Base-by-base conservation (phyloP, 2,329 filamentous ascomycete species). In the Cyanodermella asteris region DNA sequence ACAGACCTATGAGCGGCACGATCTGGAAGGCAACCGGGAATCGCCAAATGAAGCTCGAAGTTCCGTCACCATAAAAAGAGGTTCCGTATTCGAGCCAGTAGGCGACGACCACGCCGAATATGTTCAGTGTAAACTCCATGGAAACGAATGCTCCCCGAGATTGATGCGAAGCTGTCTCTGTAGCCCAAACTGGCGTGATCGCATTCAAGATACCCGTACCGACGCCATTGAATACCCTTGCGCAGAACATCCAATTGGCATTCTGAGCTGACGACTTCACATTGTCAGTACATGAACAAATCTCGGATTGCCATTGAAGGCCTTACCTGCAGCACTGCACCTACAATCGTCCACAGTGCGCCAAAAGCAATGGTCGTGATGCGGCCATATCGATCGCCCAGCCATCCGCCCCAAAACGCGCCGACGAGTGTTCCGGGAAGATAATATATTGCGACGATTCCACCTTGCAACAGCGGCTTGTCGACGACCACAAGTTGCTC, bases 191-290 rank as follows among this genome's bases (percentile, higher is more conserved):
- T 3, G 53, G 53, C 1, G 50, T 45, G 30, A 55, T 55, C 3
- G 50, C 44, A 27, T 54, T 56, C 17, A 55, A 32, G 8, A 55
- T 48, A 6, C 53, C 53, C 3, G 49, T 56, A 3, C 53, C 53
- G 27, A 48, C 44, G 2, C 46, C 45, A 16, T 44, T 47, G 9
- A 49, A 31, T 5, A 44, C 25, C 27, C 5, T 17, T 64, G 58
- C 57, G 37, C 62, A 70, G 31, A 73, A 68, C 70, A 76, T 76
- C 71, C 70, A 75, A 15, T 59, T 49, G 19, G 62, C 51, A 34
- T 72, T 74, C 45, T 64, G 58, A 0, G 72, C 66, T 1, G 65
- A 64, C 32, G 60, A 62, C 42, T n/a, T n/a, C n/a, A n/a, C n/a
- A n/a, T n/a, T n/a, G n/a, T n/a, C n/a, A n/a, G n/a, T n/a, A n/a